Evolutionary conservation across 2,329 filamentous ascomycete genomes (phyloP), one percentile per base, ranked within the genome.

Genomic region (Aspergillus sp.): DNA sequence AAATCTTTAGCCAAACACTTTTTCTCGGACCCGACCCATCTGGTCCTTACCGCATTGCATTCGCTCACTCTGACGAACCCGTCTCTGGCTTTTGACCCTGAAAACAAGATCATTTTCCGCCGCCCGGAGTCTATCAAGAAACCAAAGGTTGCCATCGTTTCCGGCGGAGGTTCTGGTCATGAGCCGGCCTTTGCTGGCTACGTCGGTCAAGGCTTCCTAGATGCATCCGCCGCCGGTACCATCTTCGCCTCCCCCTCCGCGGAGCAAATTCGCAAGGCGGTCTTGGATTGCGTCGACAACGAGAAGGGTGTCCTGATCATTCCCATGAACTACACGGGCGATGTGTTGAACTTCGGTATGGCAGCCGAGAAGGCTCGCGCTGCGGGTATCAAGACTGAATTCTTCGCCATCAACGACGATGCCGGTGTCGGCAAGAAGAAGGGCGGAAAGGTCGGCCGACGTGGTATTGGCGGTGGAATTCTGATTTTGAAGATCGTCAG

Each of bases 271-370:
- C 86, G 91, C 57, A 82, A 85, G 65, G 91, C 88, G 60, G 89
- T 96, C 55, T 85, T 88, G 70, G 84, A 87, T 47, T 83, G 90
- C 20, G 90, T 96, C 3, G 86, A 90, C 61, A 83, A 84, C 3
- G 82, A 84, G 49, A 84, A 86, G 62, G 94, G 93, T 24, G 90
- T 96, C 1, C 75, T 97, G 46, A 90, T 96, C n/a, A 88, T 93
- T 6, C 90, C 96, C 31, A 96, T 96, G 91, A 97, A 97, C 75
- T 96, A 96, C 76, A 96, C 92, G 1, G 90, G 90, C 42, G 90
- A 93, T 73, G 86, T 96, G 56, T 83, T 97, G 66, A 96, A 96
- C 78, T 97, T 97, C 72, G 93, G 92, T 57, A 89, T 97, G 84
- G 93, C 89, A 0, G 91, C 95, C 9, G 94, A 97, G 76, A 96